phyloP scores from a whole-genome alignment of 2,329 filamentous ascomycete species.

The Zymoseptoria ardabiliae region DNA sequence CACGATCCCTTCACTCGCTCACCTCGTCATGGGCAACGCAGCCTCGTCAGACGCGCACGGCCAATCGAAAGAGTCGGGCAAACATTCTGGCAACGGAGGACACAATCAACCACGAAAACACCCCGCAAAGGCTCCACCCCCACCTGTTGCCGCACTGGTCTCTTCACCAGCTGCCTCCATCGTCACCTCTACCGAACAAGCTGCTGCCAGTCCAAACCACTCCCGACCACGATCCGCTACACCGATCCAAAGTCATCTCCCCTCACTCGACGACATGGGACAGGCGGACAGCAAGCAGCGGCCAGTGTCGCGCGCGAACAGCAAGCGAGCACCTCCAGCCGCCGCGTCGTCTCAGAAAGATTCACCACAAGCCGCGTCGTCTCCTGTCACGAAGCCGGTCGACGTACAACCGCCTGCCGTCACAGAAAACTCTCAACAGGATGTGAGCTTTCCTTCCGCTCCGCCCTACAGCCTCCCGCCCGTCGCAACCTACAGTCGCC shows the following conservation, averaged over 20 bases:
- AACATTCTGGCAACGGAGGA: background rate
- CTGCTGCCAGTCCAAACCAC: conserved; percentile 14
- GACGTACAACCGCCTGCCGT: conserved; percentile 27
- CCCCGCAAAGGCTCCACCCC: background rate
- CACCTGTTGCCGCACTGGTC: background rate
- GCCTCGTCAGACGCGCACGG: background rate
- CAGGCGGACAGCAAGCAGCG: conserved; percentile 17
- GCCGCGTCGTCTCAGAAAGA: background rate
- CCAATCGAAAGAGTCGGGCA: background rate
- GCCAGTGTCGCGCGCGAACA: conserved; percentile 19
- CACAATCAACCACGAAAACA: background rate
- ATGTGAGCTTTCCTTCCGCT: background rate
- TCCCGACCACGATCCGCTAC: conserved; percentile 25
- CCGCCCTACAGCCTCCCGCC: conserved; percentile 32
- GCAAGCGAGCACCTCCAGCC: conserved; percentile 12
- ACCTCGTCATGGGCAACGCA: background rate
- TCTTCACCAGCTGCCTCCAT: conserved; percentile 11
- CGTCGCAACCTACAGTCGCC: conserved; percentile 51
- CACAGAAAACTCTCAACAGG: background rate
- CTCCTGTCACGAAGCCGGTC: conserved; percentile 31
- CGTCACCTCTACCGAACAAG: conserved; percentile 15
- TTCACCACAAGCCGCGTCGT: conserved; percentile 4
- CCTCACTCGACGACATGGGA: conserved; percentile 16
- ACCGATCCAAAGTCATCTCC: conserved; percentile 9
- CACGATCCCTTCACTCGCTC: background rate